Conservation (phyloP, 805 yeast genomes). For the Pichia cephalocereana region DNA sequence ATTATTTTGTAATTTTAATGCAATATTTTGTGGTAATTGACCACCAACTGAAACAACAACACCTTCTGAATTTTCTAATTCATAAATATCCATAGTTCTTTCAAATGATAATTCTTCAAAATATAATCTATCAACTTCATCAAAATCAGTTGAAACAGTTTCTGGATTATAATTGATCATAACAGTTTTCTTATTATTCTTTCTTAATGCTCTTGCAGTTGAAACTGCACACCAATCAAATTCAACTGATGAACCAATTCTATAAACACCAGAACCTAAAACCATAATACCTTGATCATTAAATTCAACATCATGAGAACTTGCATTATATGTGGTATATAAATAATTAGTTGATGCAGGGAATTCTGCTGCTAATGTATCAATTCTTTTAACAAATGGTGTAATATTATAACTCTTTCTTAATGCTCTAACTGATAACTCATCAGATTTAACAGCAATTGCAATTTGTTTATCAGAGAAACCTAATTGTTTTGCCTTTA, state of each 20-base stretch:
- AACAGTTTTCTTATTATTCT: slow-evolving; percentile 77
- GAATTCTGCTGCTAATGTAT: slow-evolving; percentile 97
- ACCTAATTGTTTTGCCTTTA: slow-evolving; percentile 84
- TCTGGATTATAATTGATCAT: slow-evolving; percentile 98
- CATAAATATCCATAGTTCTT: slow-evolving; percentile 96
- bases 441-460: slow-evolving; percentile 58
- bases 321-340: slow-evolving; percentile 93
- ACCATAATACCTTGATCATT: slow-evolving; percentile 90
- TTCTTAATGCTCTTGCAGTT: slow-evolving; percentile 89
- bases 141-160: slow-evolving; percentile 96
- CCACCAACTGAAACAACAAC: slow-evolving; percentile 97
- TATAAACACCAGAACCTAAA: slow-evolving; percentile 97
- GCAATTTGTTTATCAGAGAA: slow-evolving; percentile 94
- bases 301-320: slow-evolving; percentile 73
- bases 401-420: slow-evolving; percentile 73
- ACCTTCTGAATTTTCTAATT: slow-evolving; percentile 80
- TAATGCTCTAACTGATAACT: slow-evolving; percentile 71
- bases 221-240: slow-evolving; percentile 99
- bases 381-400: slow-evolving; percentile 95
- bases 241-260: slow-evolving; percentile 97
- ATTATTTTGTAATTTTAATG: slow-evolving; percentile 66
- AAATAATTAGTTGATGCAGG: slow-evolving; percentile 95
- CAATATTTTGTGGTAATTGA: slow-evolving; percentile 96
- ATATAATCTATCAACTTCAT: slow-evolving; percentile 94
- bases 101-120: slow-evolving; percentile 93